These are phyloP conservation scores for Ananas comosus DNA, from an alignment of 176 grass and related monocot species.

Conservation along the genomic window DNA sequence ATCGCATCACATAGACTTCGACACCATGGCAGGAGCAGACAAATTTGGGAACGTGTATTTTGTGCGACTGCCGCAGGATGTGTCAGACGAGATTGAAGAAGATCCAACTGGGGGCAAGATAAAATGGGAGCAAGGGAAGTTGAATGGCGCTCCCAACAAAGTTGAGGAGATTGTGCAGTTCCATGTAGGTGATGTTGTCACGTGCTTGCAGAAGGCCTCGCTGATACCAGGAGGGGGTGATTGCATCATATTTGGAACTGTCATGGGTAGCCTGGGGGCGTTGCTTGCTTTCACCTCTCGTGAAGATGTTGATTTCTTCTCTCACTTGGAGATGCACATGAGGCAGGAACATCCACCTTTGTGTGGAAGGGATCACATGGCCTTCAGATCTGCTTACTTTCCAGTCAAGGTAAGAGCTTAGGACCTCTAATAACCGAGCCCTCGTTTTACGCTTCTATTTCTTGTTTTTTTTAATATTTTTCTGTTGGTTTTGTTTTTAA, in stretches of 20 bases:
- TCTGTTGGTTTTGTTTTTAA: neutral
- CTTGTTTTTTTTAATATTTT: neutral
- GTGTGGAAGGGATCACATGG: conserved; percentile 96
- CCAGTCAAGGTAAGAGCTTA: conserved; percentile 76
- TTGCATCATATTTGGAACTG: conserved; percentile 87
- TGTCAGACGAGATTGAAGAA: conserved; percentile 98
- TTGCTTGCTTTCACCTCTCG: conserved; percentile 89
- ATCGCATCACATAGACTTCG: conserved; percentile 97
- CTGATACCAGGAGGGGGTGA: conserved; percentile 93
- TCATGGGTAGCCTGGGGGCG: conserved; percentile 92
- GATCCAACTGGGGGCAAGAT: conserved; percentile 96
- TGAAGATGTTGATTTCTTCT: conserved; percentile 99
- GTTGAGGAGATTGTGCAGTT: conserved; percentile 98
- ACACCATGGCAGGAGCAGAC: conserved; percentile 94
- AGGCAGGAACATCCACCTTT: conserved; percentile 94
- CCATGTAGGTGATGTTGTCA: conserved; percentile 95
- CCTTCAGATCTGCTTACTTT: conserved; percentile 93
- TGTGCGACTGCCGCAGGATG: conserved; percentile 82
- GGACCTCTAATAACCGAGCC: neutral
- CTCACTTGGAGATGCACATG: conserved; percentile 99
- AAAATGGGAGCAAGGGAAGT: conserved; percentile 95
- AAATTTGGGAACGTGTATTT: conserved; percentile 99
- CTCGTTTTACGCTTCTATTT: neutral
- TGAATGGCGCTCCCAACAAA: conserved; percentile 97
- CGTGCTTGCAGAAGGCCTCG: conserved; percentile 91